These are phyloP conservation scores for Elsinoe fawcettii DNA, from an alignment of 2,329 filamentous ascomycete species.

Conservation along the genomic window DNA sequence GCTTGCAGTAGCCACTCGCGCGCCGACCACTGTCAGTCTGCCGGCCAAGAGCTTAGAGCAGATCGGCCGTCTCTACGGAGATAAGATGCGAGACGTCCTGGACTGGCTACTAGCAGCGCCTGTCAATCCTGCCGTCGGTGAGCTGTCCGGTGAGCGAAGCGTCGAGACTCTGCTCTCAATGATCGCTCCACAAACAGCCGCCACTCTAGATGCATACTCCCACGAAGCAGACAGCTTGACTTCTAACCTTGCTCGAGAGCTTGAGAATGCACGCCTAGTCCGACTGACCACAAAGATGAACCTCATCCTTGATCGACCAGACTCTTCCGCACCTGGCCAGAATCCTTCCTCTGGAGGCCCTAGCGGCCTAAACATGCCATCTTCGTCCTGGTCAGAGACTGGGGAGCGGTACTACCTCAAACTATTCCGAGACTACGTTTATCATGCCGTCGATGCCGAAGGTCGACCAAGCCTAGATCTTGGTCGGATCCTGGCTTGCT, in stretches of 20 bases:
- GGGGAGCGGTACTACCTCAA: slow-evolving; percentile 89
- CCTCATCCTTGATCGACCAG: slow-evolving; percentile 80
- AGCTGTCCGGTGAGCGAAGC: slow-evolving; percentile 48
- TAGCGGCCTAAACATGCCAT: slow-evolving; percentile 25
- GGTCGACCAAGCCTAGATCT: slow-evolving; percentile 78
- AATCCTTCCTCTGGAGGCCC: slow-evolving; percentile 30
- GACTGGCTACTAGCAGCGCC: slow-evolving; percentile 70
- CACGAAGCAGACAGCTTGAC: slow-evolving; percentile 69
- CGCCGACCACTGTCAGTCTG: slow-evolving; percentile 46
- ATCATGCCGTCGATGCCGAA: slow-evolving; percentile 84
- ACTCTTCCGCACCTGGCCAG: slow-evolving; percentile 60
- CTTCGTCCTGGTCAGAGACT: slow-evolving; percentile 69
- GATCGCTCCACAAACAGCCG: slow-evolving; percentile 69
- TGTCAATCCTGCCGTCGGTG: slow-evolving; percentile 1
- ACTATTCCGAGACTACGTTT: slow-evolving; percentile 93
- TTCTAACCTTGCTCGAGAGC: slow-evolving; percentile 65
- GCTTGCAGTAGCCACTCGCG: slow-evolving; percentile 63
- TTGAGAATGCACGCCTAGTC: slow-evolving; percentile 82
- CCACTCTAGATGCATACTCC: slow-evolving; percentile 68
- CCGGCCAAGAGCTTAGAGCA: slow-evolving; percentile 65
- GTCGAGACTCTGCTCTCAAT: slow-evolving; percentile 72
- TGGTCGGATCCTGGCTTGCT: slow-evolving; percentile 74
- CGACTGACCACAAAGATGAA: slow-evolving; percentile 77
- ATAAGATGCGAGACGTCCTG: slow-evolving; percentile 69
- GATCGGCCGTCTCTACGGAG: slow-evolving; percentile 67